Evolutionary conservation across 768 basidiomycete species (phyloP).

Genomic region (Sporobolomyces phaffii): DNA sequence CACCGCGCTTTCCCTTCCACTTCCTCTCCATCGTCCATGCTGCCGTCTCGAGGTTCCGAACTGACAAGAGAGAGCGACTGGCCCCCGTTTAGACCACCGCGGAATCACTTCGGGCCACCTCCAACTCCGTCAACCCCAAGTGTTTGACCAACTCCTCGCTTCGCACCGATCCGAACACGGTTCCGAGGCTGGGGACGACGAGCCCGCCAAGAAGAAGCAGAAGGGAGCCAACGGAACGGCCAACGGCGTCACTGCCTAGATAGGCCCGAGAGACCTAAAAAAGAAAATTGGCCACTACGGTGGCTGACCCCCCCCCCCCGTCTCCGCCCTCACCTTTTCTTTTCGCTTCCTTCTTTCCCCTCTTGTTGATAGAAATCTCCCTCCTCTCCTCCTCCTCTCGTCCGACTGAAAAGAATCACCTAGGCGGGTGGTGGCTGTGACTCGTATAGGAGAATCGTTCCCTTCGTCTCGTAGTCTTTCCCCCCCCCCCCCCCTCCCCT

Average conservation of each 20-base stretch:
- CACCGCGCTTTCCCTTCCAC: background rate
- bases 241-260: conserved; percentile 15
- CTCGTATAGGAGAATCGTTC: too few species aligned
- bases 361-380: conserved; percentile 9
- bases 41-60: too few species aligned
- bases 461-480: background rate
- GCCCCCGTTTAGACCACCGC: conserved; percentile 39
- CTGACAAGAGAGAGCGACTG: too few species aligned
- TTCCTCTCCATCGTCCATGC: too few species aligned
- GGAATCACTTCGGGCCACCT: conserved; percentile 80
- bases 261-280: too few species aligned
- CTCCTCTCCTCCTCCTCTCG: too few species aligned
- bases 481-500: background rate
- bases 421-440: too few species aligned
- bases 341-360: background rate
- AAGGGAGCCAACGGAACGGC: conserved; percentile 21
- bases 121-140: conserved; percentile 85
- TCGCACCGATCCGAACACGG: conserved; percentile 53
- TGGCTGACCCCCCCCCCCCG: too few species aligned
- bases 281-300: too few species aligned
- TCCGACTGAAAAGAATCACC: too few species aligned
- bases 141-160: conserved; percentile 76
- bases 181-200: conserved; percentile 30
- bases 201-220: conserved; percentile 37
- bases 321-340: too few species aligned